Conservation (phyloP, 129 eudicot species). For the Helianthus annuus region DNA sequence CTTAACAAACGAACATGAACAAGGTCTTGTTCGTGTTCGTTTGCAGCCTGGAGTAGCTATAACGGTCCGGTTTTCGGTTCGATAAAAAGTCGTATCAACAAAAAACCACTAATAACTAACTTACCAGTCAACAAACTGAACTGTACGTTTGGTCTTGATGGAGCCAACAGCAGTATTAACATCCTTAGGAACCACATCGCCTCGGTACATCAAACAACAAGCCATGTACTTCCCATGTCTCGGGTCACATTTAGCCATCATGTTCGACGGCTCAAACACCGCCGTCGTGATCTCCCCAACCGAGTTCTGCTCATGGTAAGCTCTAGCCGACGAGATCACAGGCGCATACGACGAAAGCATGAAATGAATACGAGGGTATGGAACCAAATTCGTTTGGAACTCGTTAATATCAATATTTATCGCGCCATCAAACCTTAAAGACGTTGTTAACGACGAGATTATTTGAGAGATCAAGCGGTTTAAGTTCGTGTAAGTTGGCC, state of each 20-base stretch:
- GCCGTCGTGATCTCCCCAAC: constrained; percentile 76
- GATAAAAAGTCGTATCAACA: background rate
- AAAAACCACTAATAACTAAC: background rate
- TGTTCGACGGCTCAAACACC: constrained; percentile 78
- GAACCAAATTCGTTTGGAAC: constrained; percentile 78
- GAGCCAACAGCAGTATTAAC: constrained; percentile 67
- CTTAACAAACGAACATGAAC: too few relatives aligned
- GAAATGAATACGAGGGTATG: constrained; percentile 76
- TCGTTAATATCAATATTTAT: constrained; percentile 70
- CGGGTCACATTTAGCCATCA: constrained; percentile 88
- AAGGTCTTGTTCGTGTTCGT: too few relatives aligned
- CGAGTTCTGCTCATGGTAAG: constrained; percentile 67
- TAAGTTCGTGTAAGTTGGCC: constrained; percentile 67
- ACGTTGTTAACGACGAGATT: constrained; percentile 65
- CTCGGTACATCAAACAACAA: constrained; percentile 77
- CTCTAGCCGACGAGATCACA: constrained; percentile 68
- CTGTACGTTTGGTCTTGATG: constrained; percentile 66
- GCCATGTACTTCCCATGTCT: constrained; percentile 84
- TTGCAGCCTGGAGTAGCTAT: too few relatives aligned
- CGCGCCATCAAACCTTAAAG: constrained; percentile 78
- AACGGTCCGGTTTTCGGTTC: too few relatives aligned
- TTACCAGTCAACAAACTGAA: constrained; percentile 85
- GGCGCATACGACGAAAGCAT: constrained; percentile 83
- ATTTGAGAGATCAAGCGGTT: constrained; percentile 70
- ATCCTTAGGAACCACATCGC: constrained; percentile 81